Evolutionary conservation across 768 basidiomycete species (phyloP).

Genomic region (Tricholoma terreum): DNA sequence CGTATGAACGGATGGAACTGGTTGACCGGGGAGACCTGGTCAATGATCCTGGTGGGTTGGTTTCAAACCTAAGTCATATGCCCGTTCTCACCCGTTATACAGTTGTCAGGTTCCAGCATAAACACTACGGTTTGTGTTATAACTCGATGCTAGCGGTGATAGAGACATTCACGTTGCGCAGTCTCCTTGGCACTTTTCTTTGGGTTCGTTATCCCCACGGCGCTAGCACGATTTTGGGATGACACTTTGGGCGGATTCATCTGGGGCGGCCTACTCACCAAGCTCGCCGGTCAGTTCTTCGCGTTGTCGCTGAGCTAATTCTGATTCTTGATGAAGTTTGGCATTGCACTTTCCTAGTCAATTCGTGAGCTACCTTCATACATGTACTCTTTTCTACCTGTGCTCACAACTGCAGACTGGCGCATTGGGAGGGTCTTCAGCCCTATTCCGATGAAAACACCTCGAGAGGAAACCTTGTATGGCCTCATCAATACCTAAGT

Average conservation of each 20-base stretch:
- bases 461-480: slow-evolving; percentile 68
- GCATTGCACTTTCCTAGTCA: slow-evolving; percentile 71
- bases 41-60: slow-evolving; percentile 56
- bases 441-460: slow-evolving; percentile 81
- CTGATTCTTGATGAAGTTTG: slow-evolving; percentile 43
- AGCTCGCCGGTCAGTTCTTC: slow-evolving; percentile 49
- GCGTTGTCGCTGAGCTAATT: neutral
- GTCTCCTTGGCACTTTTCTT: slow-evolving; percentile 59
- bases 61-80: neutral
- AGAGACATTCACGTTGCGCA: slow-evolving; percentile 16
- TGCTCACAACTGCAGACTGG: slow-evolving; percentile 40
- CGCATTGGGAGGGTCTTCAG: slow-evolving; percentile 80
- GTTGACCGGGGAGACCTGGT: slow-evolving; percentile 71
- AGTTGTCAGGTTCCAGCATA: slow-evolving; percentile 54
- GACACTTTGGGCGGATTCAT: slow-evolving; percentile 67
- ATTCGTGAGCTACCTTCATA: slow-evolving; percentile 48
- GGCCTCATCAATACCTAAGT: slow-evolving; percentile 11
- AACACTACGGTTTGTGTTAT: slow-evolving; percentile 49
- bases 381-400: neutral
- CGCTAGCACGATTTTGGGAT: slow-evolving; percentile 55
- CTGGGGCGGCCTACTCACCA: slow-evolving; percentile 66
- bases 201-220: slow-evolving; percentile 56
- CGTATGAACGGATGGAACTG: slow-evolving; percentile 55
- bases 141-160: neutral
- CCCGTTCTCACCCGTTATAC: slow-evolving; percentile 27